Evolutionary conservation across 768 basidiomycete species (phyloP).

Genomic region (Kwoniella pini): DNA sequence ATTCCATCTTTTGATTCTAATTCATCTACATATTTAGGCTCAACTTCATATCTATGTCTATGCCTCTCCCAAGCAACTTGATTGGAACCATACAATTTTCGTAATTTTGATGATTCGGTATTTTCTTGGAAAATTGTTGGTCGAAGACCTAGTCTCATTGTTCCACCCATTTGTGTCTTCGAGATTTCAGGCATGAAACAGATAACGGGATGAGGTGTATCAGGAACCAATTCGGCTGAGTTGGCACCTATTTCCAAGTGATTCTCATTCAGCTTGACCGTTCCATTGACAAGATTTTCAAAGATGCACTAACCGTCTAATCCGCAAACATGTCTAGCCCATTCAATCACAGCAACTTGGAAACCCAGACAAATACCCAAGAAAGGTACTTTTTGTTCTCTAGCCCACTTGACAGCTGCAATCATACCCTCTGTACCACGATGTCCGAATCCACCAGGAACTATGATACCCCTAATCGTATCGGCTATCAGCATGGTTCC

Average conservation of each 20-base stretch:
- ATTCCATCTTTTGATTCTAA: slow-evolving; percentile 70
- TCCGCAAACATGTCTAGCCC: slow-evolving; percentile 79
- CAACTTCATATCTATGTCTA: slow-evolving; percentile 93
- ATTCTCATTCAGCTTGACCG: too few species aligned
- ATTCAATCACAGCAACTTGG: slow-evolving; percentile 94
- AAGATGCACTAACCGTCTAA: slow-evolving; percentile 66
- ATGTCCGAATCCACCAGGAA: slow-evolving; percentile 91
- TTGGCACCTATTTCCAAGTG: slow-evolving; percentile 77
- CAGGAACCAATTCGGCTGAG: slow-evolving; percentile 74
- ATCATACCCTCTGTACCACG: slow-evolving; percentile 98
- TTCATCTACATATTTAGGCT: slow-evolving; percentile 76
- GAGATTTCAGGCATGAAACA: slow-evolving; percentile 99
- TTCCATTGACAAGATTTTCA: too few species aligned
- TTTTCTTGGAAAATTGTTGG: slow-evolving; percentile 82
- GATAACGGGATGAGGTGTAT: slow-evolving; percentile 67
- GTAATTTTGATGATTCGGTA: slow-evolving; percentile 66
- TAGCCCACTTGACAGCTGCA: slow-evolving; percentile 93
- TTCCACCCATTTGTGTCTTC: slow-evolving; percentile 96
- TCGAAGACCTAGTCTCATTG: slow-evolving; percentile 99
- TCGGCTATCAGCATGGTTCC: slow-evolving; percentile 5
- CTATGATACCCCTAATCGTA: slow-evolving; percentile 79
- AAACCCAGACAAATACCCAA: slow-evolving; percentile 96
- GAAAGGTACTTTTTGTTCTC: slow-evolving; percentile 93
- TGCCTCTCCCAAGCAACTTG: slow-evolving; percentile 92
- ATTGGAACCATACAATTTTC: slow-evolving; percentile 79